These are phyloP conservation scores for Alternaria viburni DNA, from an alignment of 2,329 filamentous ascomycete species.

Conservation along the genomic window DNA sequence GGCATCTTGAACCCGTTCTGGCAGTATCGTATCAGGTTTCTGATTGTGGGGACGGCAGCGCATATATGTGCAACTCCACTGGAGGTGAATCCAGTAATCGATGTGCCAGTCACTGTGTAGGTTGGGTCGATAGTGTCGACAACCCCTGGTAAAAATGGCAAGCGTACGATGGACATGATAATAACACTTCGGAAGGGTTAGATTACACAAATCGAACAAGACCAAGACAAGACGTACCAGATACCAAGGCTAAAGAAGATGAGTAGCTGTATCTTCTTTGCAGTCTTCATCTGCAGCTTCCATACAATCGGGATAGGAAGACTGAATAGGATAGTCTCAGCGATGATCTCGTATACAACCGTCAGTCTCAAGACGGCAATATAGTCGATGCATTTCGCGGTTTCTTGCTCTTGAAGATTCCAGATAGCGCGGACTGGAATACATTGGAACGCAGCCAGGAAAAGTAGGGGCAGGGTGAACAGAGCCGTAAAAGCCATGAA, in stretches of 20 bases:
- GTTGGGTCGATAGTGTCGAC: constrained; percentile 4
- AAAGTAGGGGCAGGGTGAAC: constrained; percentile 1
- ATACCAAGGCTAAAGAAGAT: constrained; percentile 5
- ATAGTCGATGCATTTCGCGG: constrained; percentile 3
- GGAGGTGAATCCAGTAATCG: not conserved
- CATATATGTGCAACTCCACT: constrained; percentile 5
- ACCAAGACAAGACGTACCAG: not conserved
- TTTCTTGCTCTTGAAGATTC: constrained; percentile 1
- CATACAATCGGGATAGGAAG: constrained; percentile 4
- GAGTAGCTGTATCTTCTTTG: constrained; percentile 1
- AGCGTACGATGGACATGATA: not conserved
- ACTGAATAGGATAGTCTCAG: constrained; percentile 2
- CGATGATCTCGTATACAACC: constrained; percentile 3
- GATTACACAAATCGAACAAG: not conserved
- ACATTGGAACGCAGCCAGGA: constrained; percentile 2
- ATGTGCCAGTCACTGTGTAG: constrained; percentile 3
- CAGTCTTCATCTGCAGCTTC: constrained; percentile 5
- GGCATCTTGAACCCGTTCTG: not conserved
- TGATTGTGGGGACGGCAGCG: constrained; percentile 2
- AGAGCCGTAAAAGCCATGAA: constrained; percentile 5
- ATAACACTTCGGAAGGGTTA: constrained; percentile 1
- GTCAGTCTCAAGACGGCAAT: constrained; percentile 1
- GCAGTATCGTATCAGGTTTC: not conserved
- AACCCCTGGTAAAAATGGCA: constrained; percentile 4
- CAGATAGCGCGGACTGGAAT: not conserved